These are phyloP conservation scores for Pneumocystis canis DNA, from an alignment of 1,139 yeast genomes.

Conservation along the genomic window DNA sequence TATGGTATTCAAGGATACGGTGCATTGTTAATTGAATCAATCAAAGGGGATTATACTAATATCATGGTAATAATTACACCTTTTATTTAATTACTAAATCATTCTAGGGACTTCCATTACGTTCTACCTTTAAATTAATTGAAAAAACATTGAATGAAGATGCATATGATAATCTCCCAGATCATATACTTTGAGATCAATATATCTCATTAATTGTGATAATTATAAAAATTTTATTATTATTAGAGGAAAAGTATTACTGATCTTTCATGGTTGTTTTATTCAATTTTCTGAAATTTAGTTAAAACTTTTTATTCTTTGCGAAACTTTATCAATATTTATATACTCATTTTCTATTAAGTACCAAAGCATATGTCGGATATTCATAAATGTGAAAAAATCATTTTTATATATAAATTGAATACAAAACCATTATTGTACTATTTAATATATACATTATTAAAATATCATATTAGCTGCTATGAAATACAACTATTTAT, in stretches of 20 bases:
- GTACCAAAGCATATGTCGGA: no score
- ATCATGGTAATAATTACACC: conserved; percentile 46
- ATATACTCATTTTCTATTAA: no score
- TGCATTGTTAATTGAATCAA: conserved; percentile 38
- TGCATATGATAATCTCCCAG: conserved; percentile 4
- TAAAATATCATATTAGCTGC: not conserved
- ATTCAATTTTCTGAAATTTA: no score
- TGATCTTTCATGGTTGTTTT: no score
- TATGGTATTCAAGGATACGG: conserved; percentile 66
- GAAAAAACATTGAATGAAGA: conserved; percentile 23
- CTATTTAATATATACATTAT: no score
- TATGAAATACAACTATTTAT: not conserved
- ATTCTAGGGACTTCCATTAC: conserved; percentile 39
- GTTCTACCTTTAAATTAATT: conserved; percentile 36
- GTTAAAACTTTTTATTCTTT: no score
- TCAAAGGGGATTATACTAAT: conserved; percentile 71
- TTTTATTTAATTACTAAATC: not conserved
- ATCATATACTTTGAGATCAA: not conserved
- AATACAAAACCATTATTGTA: no score
- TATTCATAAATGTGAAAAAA: no score
- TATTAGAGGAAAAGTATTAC: no score
- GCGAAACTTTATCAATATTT: no score
- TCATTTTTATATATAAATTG: no score
- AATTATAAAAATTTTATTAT: no score
- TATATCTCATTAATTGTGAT: not conserved